A percentile compares a stretch with the other conserved stretches of the same genome.
Conservation (phyloP, 768 basidiomycete species). For the Psilocybe cubensis region DNA sequence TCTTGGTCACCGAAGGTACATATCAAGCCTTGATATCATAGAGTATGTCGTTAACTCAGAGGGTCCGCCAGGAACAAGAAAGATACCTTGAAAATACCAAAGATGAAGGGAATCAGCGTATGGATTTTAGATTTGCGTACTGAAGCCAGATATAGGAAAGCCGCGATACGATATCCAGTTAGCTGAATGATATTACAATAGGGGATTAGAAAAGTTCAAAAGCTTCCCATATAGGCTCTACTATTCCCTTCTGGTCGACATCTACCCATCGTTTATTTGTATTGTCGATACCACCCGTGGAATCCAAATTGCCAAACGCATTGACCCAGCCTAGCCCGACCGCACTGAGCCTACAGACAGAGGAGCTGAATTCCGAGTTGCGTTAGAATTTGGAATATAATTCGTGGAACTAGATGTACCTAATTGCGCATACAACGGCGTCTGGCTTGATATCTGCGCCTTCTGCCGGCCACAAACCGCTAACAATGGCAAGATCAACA, state of each 20-base stretch:
- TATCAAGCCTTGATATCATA: neutral
- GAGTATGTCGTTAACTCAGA: neutral
- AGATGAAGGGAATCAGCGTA: conserved; percentile 59
- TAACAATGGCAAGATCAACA: conserved; percentile 69
- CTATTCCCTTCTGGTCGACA: conserved; percentile 59
- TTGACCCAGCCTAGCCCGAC: conserved; percentile 66
- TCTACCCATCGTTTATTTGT: conserved; percentile 61
- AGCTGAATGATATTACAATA: conserved; percentile 1
- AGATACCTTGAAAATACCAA: conserved; percentile 64
- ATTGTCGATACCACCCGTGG: conserved; percentile 49
- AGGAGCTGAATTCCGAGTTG: conserved; percentile 47
- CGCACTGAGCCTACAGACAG: conserved; percentile 60
- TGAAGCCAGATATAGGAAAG: conserved; percentile 22
- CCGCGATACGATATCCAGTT: neutral
- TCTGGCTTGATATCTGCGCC: conserved; percentile 45
- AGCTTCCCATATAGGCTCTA: conserved; percentile 61
- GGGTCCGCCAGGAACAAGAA: conserved; percentile 46
- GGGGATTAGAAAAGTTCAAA: conserved; percentile 52
- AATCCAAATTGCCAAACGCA: conserved; percentile 58
- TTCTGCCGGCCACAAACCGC: conserved; percentile 58
- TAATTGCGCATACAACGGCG: conserved; percentile 61
- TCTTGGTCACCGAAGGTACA: conserved; percentile 49
- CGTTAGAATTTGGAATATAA: neutral
- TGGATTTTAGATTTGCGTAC: conserved; percentile 69
- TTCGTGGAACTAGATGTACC: conserved; percentile 37